phyloP scores from a whole-genome alignment of 75 land plant genomes.

The Sequoia sempervirens region DNA sequence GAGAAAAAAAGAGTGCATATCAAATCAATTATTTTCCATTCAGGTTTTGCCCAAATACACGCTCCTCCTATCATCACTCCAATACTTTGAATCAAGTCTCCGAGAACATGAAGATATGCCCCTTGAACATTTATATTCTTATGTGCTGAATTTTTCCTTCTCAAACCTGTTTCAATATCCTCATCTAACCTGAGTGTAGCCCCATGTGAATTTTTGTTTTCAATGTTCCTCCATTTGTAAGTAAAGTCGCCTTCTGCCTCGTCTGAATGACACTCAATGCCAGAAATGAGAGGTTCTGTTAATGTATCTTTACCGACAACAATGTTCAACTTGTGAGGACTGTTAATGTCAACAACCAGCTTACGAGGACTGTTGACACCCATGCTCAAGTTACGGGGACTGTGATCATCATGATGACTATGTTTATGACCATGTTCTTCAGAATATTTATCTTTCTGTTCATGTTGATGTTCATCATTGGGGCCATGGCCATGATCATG shows the following conservation, averaged over 20 bases:
- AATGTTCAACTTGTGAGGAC: neutral
- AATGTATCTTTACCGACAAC: neutral
- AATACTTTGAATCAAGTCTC: conserved; percentile 51
- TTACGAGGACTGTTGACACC: neutral
- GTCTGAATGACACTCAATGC: neutral
- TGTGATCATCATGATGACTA: neutral
- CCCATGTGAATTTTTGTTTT: neutral
- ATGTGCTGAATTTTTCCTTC: neutral
- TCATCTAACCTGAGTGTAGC: conserved; percentile 10
- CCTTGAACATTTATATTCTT: conserved; percentile 40
- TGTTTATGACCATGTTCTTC: neutral
- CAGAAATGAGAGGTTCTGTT: conserved; percentile 6
- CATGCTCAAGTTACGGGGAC: neutral
- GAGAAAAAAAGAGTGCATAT: conserved; percentile 54
- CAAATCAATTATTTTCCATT: conserved; percentile 37
- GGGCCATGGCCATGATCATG: neutral
- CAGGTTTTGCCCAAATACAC: conserved; percentile 41
- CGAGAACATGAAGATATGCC: conserved; percentile 50
- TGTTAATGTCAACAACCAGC: neutral
- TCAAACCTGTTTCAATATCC: conserved; percentile 7
- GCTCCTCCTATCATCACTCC: conserved; percentile 59
- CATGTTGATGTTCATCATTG: neutral
- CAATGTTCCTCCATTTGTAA: neutral
- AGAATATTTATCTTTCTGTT: neutral
- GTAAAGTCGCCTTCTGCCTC: neutral